phyloP scores from a whole-genome alignment of 2,329 filamentous ascomycete species.

The Chaetomium sp. region DNA sequence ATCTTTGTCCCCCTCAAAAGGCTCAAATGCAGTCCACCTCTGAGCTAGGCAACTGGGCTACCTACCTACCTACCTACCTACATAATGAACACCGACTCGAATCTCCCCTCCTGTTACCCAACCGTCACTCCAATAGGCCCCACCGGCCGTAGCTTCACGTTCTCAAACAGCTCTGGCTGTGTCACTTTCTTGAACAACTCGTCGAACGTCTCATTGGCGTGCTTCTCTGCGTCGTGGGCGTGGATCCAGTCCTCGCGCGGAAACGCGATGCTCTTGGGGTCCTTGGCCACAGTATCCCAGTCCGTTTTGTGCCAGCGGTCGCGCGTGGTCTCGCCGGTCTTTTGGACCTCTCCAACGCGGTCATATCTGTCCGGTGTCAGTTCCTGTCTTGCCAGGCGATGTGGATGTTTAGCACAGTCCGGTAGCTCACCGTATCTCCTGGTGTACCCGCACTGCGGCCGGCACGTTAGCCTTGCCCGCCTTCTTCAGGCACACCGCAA shows the following conservation, averaged over 20 bases:
- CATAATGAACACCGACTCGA: neutral
- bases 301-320: constrained; percentile 51
- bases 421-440: constrained; percentile 34
- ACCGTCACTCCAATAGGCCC: constrained; percentile 14
- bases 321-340: constrained; percentile 44
- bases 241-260: constrained; percentile 48
- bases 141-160: constrained; percentile 10
- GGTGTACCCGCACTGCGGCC: constrained; percentile 36
- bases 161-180: constrained; percentile 1
- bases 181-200: constrained; percentile 27
- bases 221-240: constrained; percentile 42
- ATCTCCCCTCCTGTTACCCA: neutral
- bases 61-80: neutral
- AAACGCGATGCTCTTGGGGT: constrained; percentile 42
- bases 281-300: constrained; percentile 42
- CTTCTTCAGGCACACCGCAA: constrained; percentile 38
- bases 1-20: too few relatives aligned
- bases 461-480: constrained; percentile 34
- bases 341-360: constrained; percentile 42
- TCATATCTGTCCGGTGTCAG: constrained; percentile 31
- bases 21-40: neutral
- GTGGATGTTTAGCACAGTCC: neutral
- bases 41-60: neutral
- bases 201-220: constrained; percentile 35
- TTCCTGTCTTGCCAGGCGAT: too few relatives aligned